These are phyloP conservation scores for Stephanodiscus minutulus DNA, from an alignment of 108 stramenopile genomes.

Conservation along the genomic window DNA sequence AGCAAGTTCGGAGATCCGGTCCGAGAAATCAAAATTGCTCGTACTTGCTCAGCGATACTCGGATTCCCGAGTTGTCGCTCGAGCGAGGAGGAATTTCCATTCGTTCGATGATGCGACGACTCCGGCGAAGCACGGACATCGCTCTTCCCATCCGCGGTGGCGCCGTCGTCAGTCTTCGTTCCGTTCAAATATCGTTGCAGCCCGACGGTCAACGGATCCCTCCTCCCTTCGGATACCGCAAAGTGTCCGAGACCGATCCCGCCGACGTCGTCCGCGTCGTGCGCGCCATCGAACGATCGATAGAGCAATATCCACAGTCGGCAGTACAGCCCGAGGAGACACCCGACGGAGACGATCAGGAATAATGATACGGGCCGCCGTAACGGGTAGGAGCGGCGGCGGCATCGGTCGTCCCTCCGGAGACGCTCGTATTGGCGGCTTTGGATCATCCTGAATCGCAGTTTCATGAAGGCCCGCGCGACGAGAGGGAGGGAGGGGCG, in stretches of 20 bases:
- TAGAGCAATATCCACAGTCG: conserved; percentile 10
- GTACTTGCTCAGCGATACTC: conserved; percentile 7
- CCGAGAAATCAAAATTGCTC: conserved; percentile 11
- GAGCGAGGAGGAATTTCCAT: no score
- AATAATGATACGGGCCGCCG: conserved; percentile 1
- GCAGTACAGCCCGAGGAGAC: conserved; percentile 13
- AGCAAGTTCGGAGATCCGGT: conserved; percentile 29
- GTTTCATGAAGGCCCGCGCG: no score
- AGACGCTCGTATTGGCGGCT: no score
- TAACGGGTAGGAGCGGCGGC: conserved; percentile 4
- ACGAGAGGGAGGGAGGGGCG: no score
- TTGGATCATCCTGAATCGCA: no score
- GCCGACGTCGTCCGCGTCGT: background rate
- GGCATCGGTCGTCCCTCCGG: no score
- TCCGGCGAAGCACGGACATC: background rate
- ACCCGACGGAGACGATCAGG: conserved; percentile 15
- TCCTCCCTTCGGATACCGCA: background rate
- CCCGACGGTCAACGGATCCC: conserved; percentile 14
- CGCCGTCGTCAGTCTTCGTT: background rate
- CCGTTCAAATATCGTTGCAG: conserved; percentile 4
- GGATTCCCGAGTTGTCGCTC: conserved; percentile 13
- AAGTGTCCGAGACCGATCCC: background rate
- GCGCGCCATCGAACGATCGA: background rate
- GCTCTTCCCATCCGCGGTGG: background rate
- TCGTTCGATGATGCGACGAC: background rate